Evolutionary conservation across 2,329 filamentous ascomycete genomes (phyloP).

Genomic region (Cladosporium sp.): DNA sequence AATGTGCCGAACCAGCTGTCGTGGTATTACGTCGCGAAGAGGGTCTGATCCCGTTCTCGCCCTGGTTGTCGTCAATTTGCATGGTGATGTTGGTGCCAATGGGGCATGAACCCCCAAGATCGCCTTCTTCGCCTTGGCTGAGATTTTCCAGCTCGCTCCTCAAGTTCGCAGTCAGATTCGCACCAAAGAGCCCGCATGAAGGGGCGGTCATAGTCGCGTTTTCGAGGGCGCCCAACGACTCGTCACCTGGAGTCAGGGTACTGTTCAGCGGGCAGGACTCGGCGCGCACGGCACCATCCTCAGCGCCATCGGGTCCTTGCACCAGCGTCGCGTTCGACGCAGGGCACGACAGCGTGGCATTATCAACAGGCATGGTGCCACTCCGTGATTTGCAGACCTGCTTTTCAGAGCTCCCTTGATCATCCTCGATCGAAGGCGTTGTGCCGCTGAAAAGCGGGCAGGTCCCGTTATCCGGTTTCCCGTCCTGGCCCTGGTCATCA

Average conservation of each 20-base stretch:
- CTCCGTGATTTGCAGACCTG: background rate
- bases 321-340: conserved; percentile 1
- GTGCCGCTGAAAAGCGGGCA: conserved; percentile 7
- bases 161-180: no score
- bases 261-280: background rate
- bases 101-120: background rate
- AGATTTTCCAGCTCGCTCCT: background rate
- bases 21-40: no score
- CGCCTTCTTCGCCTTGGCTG: conserved; percentile 1
- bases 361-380: background rate
- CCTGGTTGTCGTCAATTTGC: conserved; percentile 3
- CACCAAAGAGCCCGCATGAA: no score
- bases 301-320: conserved; percentile 1
- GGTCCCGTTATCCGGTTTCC: background rate
- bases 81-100: background rate
- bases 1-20: background rate
- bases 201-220: no score
- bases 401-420: conserved; percentile 3
- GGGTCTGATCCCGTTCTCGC: background rate
- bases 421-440: background rate
- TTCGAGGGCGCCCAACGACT: no score
- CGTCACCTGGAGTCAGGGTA: no score
- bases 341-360: background rate
- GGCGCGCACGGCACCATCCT: conserved; percentile 5
- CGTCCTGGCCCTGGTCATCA: conserved; percentile 3